phyloP scores from a whole-genome alignment of 23 red algal genomes.

The Gracilaria vermiculophylla region DNA sequence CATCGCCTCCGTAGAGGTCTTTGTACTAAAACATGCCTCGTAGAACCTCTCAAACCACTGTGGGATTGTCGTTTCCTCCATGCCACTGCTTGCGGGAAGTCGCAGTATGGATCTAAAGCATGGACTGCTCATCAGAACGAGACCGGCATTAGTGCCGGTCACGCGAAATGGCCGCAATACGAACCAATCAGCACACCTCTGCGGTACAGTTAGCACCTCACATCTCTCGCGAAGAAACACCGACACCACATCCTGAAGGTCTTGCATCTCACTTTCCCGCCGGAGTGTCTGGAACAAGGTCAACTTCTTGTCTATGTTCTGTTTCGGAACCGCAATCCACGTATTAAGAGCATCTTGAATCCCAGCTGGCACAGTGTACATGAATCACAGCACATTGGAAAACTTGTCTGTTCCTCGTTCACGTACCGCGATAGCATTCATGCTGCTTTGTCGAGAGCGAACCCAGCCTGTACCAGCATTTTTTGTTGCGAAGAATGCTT shows the following conservation, averaged over 20 bases:
- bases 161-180: not conserved
- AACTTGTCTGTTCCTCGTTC: not conserved
- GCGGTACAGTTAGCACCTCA: constrained; percentile 14
- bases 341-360: not conserved
- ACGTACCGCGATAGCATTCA: not conserved
- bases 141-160: not conserved
- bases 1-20: constrained; percentile 22
- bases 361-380: not conserved
- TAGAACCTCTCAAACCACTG: too few species aligned
- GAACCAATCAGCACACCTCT: constrained; percentile 15
- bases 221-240: constrained; percentile 27
- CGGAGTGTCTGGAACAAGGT: not conserved
- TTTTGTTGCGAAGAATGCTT: not conserved
- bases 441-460: not conserved
- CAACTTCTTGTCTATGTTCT: not conserved
- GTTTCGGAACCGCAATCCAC: constrained; percentile 33
- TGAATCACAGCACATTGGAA: not conserved
- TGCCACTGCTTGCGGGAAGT: too few species aligned
- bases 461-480: not conserved
- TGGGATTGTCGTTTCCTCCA: too few species aligned
- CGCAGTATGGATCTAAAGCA: too few species aligned
- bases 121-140: not conserved
- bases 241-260: too few species aligned
- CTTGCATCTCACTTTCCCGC: not conserved
- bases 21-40: too few species aligned